Conservation (phyloP, 108 stramenopile genomes). For the Thalassiosira profunda region DNA sequence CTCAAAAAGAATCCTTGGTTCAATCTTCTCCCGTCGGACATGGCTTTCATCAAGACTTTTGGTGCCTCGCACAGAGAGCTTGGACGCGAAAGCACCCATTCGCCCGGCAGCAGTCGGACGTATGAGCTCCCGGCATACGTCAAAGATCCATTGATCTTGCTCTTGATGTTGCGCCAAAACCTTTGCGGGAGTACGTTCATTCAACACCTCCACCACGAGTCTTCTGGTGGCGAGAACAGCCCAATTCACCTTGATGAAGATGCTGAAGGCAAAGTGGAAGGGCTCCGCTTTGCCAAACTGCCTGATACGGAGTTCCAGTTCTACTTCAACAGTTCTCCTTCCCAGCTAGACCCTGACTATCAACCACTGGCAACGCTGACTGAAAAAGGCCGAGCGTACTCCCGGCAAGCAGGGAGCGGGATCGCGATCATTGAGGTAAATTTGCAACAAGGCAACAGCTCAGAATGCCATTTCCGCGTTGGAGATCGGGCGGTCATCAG, state of each 20-base stretch:
- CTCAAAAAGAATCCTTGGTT: slow-evolving; percentile 79
- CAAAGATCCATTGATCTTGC: slow-evolving; percentile 66
- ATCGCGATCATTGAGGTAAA: slow-evolving; percentile 70
- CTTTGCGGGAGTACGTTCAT: slow-evolving; percentile 80
- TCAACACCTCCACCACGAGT: slow-evolving; percentile 55
- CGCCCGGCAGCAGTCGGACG: neutral
- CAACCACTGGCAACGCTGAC: slow-evolving; percentile 74
- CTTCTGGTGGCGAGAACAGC: slow-evolving; percentile 6
- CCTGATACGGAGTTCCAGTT: slow-evolving; percentile 31
- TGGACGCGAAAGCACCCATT: slow-evolving; percentile 45
- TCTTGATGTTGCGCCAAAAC: slow-evolving; percentile 71
- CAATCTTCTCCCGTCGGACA: slow-evolving; percentile 52
- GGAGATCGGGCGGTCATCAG: slow-evolving; percentile 2
- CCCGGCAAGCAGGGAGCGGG: slow-evolving; percentile 60
- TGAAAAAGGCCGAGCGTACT: slow-evolving; percentile 63
- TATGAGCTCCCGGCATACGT: slow-evolving; percentile 61
- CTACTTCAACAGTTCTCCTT: slow-evolving; percentile 44
- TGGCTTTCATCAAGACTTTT: slow-evolving; percentile 68
- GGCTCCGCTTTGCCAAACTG: slow-evolving; percentile 18
- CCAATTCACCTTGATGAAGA: slow-evolving; percentile 5
- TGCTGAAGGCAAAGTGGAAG: slow-evolving; percentile 5
- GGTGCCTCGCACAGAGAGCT: slow-evolving; percentile 48
- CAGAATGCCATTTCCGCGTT: slow-evolving; percentile 6
- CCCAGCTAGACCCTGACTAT: slow-evolving; percentile 57
- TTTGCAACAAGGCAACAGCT: slow-evolving; percentile 38